phyloP scores from a whole-genome alignment of 495 filamentous ascomycete species.

The Neurospora terricola region DNA sequence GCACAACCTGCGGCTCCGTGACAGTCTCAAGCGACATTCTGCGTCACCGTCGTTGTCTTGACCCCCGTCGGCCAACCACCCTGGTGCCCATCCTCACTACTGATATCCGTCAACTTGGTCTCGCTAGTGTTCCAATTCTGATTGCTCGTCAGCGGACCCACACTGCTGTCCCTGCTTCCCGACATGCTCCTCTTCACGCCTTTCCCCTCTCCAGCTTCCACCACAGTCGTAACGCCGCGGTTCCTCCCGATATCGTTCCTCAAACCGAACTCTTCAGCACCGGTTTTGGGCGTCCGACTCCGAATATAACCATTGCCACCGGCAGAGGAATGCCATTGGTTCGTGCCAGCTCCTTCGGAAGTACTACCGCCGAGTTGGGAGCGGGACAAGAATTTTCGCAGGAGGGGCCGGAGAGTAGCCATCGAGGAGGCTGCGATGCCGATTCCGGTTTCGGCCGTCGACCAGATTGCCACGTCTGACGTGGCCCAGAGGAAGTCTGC shows the following conservation, averaged over 20 bases:
- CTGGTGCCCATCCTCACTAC: background rate
- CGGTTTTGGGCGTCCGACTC: constrained; percentile 17
- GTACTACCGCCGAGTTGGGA: background rate
- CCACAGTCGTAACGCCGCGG: background rate
- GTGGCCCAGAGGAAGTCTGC: constrained; percentile 24
- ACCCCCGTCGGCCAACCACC: background rate
- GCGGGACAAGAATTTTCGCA: background rate
- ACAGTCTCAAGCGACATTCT: background rate
- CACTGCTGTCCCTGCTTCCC: background rate
- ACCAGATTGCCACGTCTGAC: constrained; percentile 24
- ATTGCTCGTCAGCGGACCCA: background rate
- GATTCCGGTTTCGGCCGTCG: constrained; percentile 23
- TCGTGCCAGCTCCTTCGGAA: background rate
- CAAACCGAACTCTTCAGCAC: background rate
- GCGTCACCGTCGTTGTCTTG: background rate
- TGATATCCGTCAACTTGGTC: background rate
- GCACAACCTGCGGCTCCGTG: too few relatives aligned
- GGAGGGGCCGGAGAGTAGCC: constrained; percentile 25
- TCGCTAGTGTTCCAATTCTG: background rate
- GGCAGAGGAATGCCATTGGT: background rate
- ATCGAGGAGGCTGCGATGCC: constrained; percentile 23
- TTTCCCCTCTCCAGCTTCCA: background rate
- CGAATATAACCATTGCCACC: constrained; percentile 38
- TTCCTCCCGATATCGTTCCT: background rate
- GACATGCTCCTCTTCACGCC: background rate